A percentile compares a stretch with the other conserved stretches of the same genome.
These are phyloP conservation scores for Ganoderma lucidum DNA, from an alignment of 1,284 basidiomycete species.

Conservation along the genomic window DNA sequence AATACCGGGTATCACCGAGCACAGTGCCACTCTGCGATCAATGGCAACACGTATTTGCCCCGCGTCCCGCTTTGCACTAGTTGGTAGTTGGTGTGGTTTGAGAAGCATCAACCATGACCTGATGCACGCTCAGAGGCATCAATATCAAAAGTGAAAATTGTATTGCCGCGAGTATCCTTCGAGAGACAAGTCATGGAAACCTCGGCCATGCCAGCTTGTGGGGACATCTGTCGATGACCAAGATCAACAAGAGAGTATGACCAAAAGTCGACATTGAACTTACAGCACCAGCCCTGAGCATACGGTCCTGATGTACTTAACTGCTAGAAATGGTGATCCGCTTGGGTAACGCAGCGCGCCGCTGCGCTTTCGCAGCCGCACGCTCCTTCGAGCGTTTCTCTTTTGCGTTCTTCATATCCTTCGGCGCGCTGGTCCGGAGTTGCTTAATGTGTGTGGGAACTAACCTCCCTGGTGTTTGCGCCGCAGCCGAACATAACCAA, in stretches of 20 bases:
- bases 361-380: slow-evolving; percentile 52
- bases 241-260: neutral
- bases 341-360: slow-evolving; percentile 17
- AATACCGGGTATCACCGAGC: neutral
- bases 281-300: neutral
- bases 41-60: neutral
- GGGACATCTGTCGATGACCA: neutral
- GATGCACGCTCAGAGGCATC: neutral
- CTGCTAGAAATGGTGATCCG: slow-evolving; percentile 14
- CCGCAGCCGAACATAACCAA: slow-evolving; percentile 60
- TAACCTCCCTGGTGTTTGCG: slow-evolving; percentile 39
- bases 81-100: neutral
- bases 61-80: neutral
- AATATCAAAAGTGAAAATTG: neutral
- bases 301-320: neutral
- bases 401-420: slow-evolving; percentile 80
- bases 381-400: slow-evolving; percentile 65
- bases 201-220: neutral
- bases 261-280: neutral
- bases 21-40: neutral
- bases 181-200: neutral
- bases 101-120: neutral
- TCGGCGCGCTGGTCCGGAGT: slow-evolving; percentile 81
- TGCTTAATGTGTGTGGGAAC: slow-evolving; percentile 88
- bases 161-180: neutral